Evolutionary conservation across 1,284 basidiomycete genomes (phyloP).

Genomic region (Cronartium ribicola): DNA sequence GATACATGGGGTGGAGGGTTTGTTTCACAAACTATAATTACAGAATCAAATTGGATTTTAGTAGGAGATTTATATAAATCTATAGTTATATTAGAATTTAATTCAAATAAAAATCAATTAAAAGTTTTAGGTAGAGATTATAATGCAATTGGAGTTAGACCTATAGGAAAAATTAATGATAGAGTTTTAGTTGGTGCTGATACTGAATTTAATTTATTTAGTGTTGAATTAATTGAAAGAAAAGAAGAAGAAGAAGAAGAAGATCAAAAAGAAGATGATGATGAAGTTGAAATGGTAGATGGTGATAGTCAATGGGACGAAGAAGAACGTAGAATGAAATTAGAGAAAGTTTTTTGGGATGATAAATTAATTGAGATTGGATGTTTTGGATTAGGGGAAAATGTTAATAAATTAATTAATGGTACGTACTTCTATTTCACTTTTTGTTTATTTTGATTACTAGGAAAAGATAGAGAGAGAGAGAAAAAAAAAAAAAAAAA

Average conservation of each 20-base stretch:
- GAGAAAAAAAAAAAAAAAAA: neutral
- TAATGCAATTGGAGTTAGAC: constrained; percentile 17
- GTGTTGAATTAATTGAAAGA: constrained; percentile 6
- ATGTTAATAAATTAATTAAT: constrained; percentile 26
- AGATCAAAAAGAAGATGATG: constrained; percentile 15
- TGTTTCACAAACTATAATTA: constrained; percentile 29
- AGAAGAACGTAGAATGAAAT: neutral
- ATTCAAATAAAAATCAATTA: neutral
- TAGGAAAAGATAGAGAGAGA: neutral
- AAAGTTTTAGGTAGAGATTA: constrained; percentile 23
- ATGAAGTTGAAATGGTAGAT: neutral
- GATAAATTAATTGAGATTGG: constrained; percentile 8
- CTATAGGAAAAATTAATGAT: constrained; percentile 18
- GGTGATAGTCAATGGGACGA: constrained; percentile 5
- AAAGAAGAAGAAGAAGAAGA: neutral
- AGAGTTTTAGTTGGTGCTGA: constrained; percentile 31
- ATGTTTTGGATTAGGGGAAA: constrained; percentile 26
- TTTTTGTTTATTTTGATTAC: neutral
- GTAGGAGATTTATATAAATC: constrained; percentile 30
- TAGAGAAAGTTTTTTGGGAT: constrained; percentile 3
- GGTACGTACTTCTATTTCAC: constrained; percentile 9
- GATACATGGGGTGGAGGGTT: constrained; percentile 37
- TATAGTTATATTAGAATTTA: constrained; percentile 27
- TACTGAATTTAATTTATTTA: constrained; percentile 36
- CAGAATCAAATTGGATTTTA: constrained; percentile 11